Conservation (phyloP, 208 protist genomes). For the Histomonas meleagridis region DNA sequence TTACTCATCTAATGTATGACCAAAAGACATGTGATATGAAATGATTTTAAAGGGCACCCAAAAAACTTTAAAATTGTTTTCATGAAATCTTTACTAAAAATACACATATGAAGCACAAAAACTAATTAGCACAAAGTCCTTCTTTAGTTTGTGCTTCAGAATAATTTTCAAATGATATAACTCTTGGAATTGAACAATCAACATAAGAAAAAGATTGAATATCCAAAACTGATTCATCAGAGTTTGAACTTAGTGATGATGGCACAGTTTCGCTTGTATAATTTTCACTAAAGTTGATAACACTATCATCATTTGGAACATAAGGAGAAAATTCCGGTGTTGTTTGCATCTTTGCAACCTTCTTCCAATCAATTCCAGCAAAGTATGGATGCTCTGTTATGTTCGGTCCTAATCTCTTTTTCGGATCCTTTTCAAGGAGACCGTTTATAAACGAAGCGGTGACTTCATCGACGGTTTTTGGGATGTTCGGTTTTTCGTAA, state of each 20-base stretch:
- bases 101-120: too few relatives aligned
- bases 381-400: neutral
- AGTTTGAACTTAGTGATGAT: too few relatives aligned
- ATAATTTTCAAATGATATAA: too few relatives aligned
- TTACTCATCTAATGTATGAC: conserved; percentile 28
- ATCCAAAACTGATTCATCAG: too few relatives aligned
- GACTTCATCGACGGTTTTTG: neutral
- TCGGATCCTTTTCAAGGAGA: neutral
- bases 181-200: too few relatives aligned
- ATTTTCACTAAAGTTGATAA: neutral
- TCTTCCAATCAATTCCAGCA: neutral
- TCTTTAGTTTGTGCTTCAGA: too few relatives aligned
- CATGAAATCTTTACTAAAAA: too few relatives aligned
- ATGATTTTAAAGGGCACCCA: too few relatives aligned
- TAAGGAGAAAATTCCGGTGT: neutral
- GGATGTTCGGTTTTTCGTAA: neutral
- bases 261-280: too few relatives aligned
- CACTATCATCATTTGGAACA: neutral
- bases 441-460: neutral
- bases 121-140: too few relatives aligned
- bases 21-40: neutral
- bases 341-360: neutral
- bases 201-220: too few relatives aligned
- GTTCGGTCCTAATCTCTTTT: neutral
- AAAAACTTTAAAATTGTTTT: too few relatives aligned